Evolutionary conservation across 805 yeast genomes (phyloP).

Genomic region (Ogataea saltuana): DNA sequence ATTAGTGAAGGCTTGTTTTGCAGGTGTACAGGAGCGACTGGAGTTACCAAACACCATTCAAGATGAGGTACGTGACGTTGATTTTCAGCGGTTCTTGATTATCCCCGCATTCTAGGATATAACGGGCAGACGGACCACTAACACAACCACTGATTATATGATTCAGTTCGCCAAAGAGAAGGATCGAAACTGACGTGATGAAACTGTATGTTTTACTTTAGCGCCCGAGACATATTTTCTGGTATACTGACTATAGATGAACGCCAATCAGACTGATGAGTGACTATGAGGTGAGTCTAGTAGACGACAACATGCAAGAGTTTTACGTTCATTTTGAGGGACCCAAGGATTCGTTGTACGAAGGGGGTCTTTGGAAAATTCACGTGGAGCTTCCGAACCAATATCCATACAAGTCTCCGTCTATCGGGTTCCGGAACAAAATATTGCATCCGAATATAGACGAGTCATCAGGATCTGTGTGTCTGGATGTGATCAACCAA

Average conservation of each 20-base stretch:
- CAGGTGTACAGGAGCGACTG: too few species aligned
- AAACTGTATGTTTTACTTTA: constrained; percentile 70
- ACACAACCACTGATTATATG: neutral
- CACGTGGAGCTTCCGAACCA: constrained; percentile 94
- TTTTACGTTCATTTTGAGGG: constrained; percentile 84
- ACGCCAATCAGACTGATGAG: constrained; percentile 66
- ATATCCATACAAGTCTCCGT: constrained; percentile 94
- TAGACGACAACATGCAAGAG: constrained; percentile 84
- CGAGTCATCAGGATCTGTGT: constrained; percentile 85
- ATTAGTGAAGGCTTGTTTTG: too few species aligned
- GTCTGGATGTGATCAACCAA: constrained; percentile 94
- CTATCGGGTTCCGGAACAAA: constrained; percentile 88
- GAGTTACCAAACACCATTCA: too few species aligned
- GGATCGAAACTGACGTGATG: constrained; percentile 95
- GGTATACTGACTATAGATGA: constrained; percentile 9
- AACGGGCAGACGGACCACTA: neutral
- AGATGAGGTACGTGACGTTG: constrained; percentile 17
- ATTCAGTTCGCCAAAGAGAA: constrained; percentile 62
- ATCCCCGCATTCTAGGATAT: constrained; percentile 3
- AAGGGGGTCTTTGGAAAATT: constrained; percentile 85
- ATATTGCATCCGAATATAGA: constrained; percentile 96
- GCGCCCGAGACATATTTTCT: neutral
- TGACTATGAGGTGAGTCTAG: constrained; percentile 81
- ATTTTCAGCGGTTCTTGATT: neutral
- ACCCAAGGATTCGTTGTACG: constrained; percentile 85